Conservation (phyloP, 805 yeast genomes). For the Saturnispora diversa region DNA sequence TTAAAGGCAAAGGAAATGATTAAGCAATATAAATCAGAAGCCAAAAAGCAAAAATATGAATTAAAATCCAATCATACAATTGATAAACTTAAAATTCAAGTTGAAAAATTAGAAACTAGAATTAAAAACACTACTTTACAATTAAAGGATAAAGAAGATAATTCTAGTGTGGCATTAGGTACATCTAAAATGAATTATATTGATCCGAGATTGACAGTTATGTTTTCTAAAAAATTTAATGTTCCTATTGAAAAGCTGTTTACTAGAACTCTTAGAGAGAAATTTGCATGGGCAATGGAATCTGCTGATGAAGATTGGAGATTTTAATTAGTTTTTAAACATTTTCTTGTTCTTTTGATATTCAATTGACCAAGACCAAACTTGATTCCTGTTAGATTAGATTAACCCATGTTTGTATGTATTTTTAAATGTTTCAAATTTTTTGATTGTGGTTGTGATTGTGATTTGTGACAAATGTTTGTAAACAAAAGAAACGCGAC, state of each 20-base stretch:
- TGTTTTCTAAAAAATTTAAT: constrained; percentile 74
- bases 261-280: constrained; percentile 84
- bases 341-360: too few species aligned
- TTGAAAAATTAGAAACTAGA: constrained; percentile 64
- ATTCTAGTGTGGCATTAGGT: constrained; percentile 85
- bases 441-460: too few species aligned
- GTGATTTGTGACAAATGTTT: too few species aligned
- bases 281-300: constrained; percentile 94
- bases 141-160: constrained; percentile 87
- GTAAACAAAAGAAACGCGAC: too few species aligned
- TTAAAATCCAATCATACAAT: constrained; percentile 44
- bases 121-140: constrained; percentile 62
- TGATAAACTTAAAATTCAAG: constrained; percentile 65
- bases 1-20: constrained; percentile 45
- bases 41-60: constrained; percentile 50
- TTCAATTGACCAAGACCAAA: too few species aligned
- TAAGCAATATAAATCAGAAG: constrained; percentile 47
- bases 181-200: constrained; percentile 93
- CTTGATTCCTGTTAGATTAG: too few species aligned
- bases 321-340: too few species aligned
- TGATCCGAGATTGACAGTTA: constrained; percentile 86
- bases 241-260: constrained; percentile 92
- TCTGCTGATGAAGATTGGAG: constrained; percentile 83
- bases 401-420: too few species aligned
- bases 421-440: too few species aligned